phyloP scores from a whole-genome alignment of 1,284 basidiomycete species.

The Ganoderma sinense region DNA sequence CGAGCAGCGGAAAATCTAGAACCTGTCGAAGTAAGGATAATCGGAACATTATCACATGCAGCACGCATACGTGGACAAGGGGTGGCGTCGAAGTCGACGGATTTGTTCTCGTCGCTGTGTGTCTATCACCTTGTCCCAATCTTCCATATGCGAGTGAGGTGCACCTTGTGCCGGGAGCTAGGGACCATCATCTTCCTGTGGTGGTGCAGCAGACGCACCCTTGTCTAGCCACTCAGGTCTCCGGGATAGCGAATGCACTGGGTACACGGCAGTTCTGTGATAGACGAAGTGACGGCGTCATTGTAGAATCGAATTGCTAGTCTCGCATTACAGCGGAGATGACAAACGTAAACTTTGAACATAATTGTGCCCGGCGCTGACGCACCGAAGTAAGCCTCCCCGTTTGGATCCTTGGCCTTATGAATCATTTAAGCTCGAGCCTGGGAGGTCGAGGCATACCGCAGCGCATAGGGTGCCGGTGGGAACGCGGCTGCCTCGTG shows the following conservation, averaged over 20 bases:
- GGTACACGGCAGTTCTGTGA: neutral
- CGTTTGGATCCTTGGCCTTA: neutral
- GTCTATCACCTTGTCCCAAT: too few species aligned
- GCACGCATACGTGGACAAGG: too few species aligned
- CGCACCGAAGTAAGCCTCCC: neutral
- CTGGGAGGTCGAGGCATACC: neutral
- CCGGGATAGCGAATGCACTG: neutral
- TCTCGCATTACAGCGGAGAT: neutral
- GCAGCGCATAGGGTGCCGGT: neutral
- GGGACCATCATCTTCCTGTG: too few species aligned
- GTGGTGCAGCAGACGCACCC: neutral
- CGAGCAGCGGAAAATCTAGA: neutral
- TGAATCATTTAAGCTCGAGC: neutral
- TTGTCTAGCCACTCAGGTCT: neutral
- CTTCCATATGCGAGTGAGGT: too few species aligned
- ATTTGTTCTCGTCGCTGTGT: neutral
- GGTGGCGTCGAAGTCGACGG: too few species aligned
- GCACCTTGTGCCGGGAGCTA: neutral
- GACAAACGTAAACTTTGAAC: slow-evolving; percentile 1
- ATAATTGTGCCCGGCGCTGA: neutral
- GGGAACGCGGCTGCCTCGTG: neutral
- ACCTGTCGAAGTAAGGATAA: neutral
- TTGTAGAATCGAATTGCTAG: neutral
- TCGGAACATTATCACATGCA: too few species aligned
- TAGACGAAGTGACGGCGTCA: neutral